A percentile compares a stretch with the other conserved stretches of the same genome.
phyloP scores from a whole-genome alignment of 2,329 filamentous ascomycete genomes.

The Calonectria crousiana region DNA sequence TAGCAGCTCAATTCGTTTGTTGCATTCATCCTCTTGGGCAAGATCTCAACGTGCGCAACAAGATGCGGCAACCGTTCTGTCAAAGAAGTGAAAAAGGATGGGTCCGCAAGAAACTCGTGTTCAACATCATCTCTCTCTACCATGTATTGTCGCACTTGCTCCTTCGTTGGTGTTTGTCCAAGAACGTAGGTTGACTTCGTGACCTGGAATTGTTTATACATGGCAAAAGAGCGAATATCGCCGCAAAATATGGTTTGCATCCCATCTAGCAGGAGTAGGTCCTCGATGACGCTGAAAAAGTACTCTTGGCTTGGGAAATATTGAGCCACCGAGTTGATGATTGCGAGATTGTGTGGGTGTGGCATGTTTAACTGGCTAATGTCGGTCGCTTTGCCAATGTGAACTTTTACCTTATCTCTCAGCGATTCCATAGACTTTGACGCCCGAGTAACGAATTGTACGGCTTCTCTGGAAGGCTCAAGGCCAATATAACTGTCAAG shows the following conservation, averaged over 20 bases:
- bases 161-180: slow-evolving; percentile 12
- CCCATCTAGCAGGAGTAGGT: slow-evolving; percentile 15
- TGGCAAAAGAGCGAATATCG: slow-evolving; percentile 37
- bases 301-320: slow-evolving; percentile 46
- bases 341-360: slow-evolving; percentile 27
- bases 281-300: slow-evolving; percentile 30
- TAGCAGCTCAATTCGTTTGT: slow-evolving; percentile 47
- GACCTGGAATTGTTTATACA: slow-evolving; percentile 31
- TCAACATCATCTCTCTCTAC: slow-evolving; percentile 29
- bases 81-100: slow-evolving; percentile 40
- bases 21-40: slow-evolving; percentile 45
- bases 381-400: slow-evolving; percentile 39
- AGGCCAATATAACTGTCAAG: slow-evolving; percentile 44
- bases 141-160: slow-evolving; percentile 19
- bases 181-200: slow-evolving; percentile 15
- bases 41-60: slow-evolving; percentile 44
- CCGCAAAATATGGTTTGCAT: slow-evolving; percentile 36
- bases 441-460: slow-evolving; percentile 33
- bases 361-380: slow-evolving; percentile 5
- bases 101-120: slow-evolving; percentile 41
- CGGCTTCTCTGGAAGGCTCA: slow-evolving; percentile 41
- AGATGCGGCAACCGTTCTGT: slow-evolving; percentile 27
- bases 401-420: slow-evolving; percentile 24
- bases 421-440: slow-evolving; percentile 27
- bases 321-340: slow-evolving; percentile 46